Conservation (phyloP, 2,329 filamentous ascomycete species). For the Colletotrichum tanaceti region DNA sequence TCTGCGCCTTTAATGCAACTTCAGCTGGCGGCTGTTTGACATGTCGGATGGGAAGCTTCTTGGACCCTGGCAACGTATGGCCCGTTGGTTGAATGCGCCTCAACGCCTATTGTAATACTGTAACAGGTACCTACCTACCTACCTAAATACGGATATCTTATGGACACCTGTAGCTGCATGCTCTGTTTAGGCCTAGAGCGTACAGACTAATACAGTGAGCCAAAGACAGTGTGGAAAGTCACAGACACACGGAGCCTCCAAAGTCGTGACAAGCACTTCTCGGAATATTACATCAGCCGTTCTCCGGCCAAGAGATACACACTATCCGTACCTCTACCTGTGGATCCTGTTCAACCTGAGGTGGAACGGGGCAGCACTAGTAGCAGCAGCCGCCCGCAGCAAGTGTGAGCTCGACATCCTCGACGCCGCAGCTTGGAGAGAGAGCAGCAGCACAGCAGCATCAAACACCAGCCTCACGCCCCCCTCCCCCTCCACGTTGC, state of each 20-base stretch:
- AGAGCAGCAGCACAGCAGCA: slow-evolving; percentile 23
- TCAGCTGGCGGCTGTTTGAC: neutral
- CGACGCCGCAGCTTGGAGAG: slow-evolving; percentile 33
- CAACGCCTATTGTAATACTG: neutral
- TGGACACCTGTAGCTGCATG: too few relatives aligned
- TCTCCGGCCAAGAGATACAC: neutral
- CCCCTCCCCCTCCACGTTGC: slow-evolving; percentile 7
- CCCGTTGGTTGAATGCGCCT: slow-evolving; percentile 3
- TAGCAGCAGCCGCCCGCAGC: neutral
- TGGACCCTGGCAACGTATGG: slow-evolving; percentile 6
- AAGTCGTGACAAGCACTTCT: neutral
- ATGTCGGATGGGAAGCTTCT: neutral
- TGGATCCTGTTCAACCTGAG: neutral
- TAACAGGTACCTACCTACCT: too few relatives aligned
- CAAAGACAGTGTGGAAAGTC: neutral
- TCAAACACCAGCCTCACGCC: slow-evolving; percentile 34
- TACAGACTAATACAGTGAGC: neutral
- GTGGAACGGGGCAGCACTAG: slow-evolving; percentile 13
- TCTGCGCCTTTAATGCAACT: neutral
- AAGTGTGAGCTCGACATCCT: slow-evolving; percentile 26
- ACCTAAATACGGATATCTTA: too few relatives aligned
- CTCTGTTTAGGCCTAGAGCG: too few relatives aligned
- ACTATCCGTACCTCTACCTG: too few relatives aligned
- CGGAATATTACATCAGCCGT: neutral
- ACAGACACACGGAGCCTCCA: neutral